phyloP scores from a whole-genome alignment of 2,329 filamentous ascomycete species.

The Pseudogymnoascus sp. region DNA sequence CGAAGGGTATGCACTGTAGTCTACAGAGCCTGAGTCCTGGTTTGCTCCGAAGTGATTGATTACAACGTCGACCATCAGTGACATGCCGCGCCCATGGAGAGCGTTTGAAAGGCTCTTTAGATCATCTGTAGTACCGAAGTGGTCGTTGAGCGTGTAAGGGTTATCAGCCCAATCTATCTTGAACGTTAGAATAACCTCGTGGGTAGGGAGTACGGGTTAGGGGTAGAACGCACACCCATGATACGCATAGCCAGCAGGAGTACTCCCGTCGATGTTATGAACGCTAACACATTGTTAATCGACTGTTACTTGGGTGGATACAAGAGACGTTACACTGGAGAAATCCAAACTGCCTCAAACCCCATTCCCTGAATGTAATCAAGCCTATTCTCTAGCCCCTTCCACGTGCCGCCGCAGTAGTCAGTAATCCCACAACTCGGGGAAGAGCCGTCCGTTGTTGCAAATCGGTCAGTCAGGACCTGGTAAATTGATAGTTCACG shows the following conservation, averaged over 20 bases:
- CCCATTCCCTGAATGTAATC: slow-evolving; percentile 42
- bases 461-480: slow-evolving; percentile 35
- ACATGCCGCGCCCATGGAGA: slow-evolving; percentile 37
- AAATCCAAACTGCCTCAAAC: slow-evolving; percentile 34
- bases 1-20: slow-evolving; percentile 22
- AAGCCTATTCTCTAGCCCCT: slow-evolving; percentile 36
- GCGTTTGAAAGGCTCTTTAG: slow-evolving; percentile 35
- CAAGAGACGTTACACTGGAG: slow-evolving; percentile 31
- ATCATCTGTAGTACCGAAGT: slow-evolving; percentile 37
- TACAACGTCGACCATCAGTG: slow-evolving; percentile 40
- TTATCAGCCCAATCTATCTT: slow-evolving; percentile 31
- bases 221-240: slow-evolving; percentile 33
- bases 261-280: slow-evolving; percentile 26
- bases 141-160: slow-evolving; percentile 35
- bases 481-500: slow-evolving; percentile 33
- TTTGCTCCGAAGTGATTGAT: slow-evolving; percentile 31
- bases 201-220: background rate
- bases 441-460: slow-evolving; percentile 27
- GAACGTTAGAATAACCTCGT: background rate
- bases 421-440: slow-evolving; percentile 27
- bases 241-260: slow-evolving; percentile 35
- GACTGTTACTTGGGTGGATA: slow-evolving; percentile 15
- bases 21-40: slow-evolving; percentile 20
- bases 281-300: slow-evolving; percentile 32
- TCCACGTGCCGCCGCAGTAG: slow-evolving; percentile 42